Base-by-base conservation (phyloP, 1,284 basidiomycete genomes). In the Sporisorium scitamineum region DNA sequence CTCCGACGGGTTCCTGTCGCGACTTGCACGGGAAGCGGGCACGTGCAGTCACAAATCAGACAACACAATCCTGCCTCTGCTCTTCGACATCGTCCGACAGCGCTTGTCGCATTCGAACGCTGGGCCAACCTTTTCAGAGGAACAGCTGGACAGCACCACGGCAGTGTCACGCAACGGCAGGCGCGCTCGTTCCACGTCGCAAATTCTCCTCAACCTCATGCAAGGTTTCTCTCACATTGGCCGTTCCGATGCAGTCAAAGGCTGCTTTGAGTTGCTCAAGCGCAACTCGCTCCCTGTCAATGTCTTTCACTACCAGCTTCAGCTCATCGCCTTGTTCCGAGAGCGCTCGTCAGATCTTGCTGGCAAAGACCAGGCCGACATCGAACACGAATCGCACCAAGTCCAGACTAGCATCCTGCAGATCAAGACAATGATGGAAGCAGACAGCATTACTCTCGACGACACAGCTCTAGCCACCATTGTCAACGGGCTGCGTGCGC, bases 391-490 rank as follows among this genome's bases (percentile, higher is more conserved):
- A 31, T 56, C 56, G 20, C 39, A 53, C n/a, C 26, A 52, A 7
- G 26, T 73, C 0, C 58, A 61, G 37, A n/a, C 11, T 11, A 22
- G 55, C 4, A 58, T 73, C 13, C 22, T 68, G 22, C 18, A 52
- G 39, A 54, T 60, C 50, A 61, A 61, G 24, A 26, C 58, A 0
- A 31, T 18, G 5, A 76, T 76, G 74, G 60, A 69, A 5, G 47
- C 44, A 2, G n/a, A 66, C 31, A 24, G 24, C 26, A 24, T 76
- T 5, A 6, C 32, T 0, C 44, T 66, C 5, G 74, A 76, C 24
- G 66, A 76, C n/a, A 69, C 29, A 1, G 62, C 69, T n/a, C 52
- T 76, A 2, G 59, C 74, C 2, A 63, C 74, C 26, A 20, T 72
- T n/a, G 52, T 76, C 1, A 20, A 31, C 9, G 66, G 61, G 0